Evolutionary conservation across 306 rosid species (phyloP).

Genomic region (Astragalus membranaceus): DNA sequence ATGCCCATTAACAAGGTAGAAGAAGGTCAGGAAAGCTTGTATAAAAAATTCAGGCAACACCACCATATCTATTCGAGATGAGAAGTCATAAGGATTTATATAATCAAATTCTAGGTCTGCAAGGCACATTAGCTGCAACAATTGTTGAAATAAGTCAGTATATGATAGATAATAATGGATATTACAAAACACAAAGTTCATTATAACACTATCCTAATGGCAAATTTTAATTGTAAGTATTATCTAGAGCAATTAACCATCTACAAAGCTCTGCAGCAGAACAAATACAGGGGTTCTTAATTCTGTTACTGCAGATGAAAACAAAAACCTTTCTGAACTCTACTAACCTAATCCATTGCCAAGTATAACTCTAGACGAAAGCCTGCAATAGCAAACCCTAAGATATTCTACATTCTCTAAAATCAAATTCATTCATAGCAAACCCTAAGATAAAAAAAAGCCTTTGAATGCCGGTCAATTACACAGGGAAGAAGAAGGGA

Average conservation of each 20-base stretch:
- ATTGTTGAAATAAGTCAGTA: background rate
- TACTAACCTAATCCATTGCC: no score
- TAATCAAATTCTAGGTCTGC: conserved; percentile 95
- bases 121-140: conserved; percentile 89
- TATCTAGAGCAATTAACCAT: background rate
- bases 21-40: conserved; percentile 49
- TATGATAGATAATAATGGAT: background rate
- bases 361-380: no score
- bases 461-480: no score
- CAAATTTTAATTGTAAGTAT: background rate
- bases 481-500: background rate
- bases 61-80: conserved; percentile 60
- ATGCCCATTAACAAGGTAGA: conserved; percentile 70
- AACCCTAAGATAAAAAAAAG: background rate
- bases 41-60: conserved; percentile 63
- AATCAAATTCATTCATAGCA: background rate
- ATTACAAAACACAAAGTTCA: background rate
- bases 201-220: background rate
- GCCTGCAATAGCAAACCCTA: no score
- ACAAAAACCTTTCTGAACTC: no score
- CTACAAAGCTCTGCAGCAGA: background rate
- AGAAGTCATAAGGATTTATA: conserved; percentile 85
- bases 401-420: background rate
- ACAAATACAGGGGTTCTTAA: background rate
- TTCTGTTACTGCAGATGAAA: no score